Evolutionary conservation across 805 yeast species (phyloP).

Genomic region (Grigorovia transvaalensis): DNA sequence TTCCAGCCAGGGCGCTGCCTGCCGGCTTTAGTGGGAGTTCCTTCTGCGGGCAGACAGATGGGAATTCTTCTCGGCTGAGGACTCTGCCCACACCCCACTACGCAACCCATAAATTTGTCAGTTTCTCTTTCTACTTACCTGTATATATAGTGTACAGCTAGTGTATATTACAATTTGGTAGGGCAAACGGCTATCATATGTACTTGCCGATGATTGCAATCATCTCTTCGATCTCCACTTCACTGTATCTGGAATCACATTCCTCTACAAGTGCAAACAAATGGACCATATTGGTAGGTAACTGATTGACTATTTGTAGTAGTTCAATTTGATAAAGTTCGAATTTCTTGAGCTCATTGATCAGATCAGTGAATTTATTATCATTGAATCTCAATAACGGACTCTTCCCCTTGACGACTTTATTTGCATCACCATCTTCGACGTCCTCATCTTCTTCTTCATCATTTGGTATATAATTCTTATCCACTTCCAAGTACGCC

Average conservation of each 20-base stretch:
- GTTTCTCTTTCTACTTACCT: too few relatives aligned
- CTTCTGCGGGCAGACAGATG: too few relatives aligned
- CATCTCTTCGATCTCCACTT: conserved; percentile 51
- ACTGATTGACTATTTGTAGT: conserved; percentile 68
- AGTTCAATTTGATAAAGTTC: conserved; percentile 72
- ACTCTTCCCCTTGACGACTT: conserved; percentile 5
- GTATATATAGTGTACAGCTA: too few relatives aligned
- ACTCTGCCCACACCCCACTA: too few relatives aligned
- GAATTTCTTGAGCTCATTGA: conserved; percentile 29
- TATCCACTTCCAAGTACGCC: conserved; percentile 16
- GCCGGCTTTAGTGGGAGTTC: too few relatives aligned
- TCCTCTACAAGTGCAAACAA: conserved; percentile 80
- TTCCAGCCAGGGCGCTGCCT: too few relatives aligned
- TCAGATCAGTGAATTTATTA: conserved; percentile 22
- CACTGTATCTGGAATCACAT: conserved; percentile 77
- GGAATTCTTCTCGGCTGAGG: too few relatives aligned
- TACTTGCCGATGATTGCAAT: conserved; percentile 44
- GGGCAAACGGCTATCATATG: neutral
- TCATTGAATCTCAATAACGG: conserved; percentile 25
- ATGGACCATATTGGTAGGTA: conserved; percentile 73
- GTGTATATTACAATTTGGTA: too few relatives aligned
- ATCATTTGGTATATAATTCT: conserved; percentile 12
- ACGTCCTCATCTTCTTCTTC: conserved; percentile 6
- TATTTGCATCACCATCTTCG: conserved; percentile 10
- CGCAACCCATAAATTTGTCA: too few relatives aligned